phyloP scores from a whole-genome alignment of 306 rosid genomes.

The Pyrus pyrifolia region DNA sequence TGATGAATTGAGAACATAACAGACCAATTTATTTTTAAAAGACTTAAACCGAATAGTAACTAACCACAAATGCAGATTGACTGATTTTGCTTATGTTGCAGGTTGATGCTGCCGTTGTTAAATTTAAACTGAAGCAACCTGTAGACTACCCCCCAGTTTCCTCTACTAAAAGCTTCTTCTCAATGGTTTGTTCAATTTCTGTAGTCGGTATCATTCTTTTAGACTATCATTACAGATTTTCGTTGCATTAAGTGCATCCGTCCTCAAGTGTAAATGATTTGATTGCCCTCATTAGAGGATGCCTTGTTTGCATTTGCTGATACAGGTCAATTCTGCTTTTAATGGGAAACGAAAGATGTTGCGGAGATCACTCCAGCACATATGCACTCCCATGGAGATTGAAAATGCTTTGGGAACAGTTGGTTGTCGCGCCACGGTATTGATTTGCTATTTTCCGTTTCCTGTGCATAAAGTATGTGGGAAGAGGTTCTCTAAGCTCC shows the following conservation, averaged over 20 bases:
- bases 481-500: neutral
- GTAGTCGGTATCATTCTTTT: neutral
- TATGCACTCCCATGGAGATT: slow-evolving; percentile 54
- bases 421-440: slow-evolving; percentile 58
- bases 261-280: neutral
- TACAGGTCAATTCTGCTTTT: slow-evolving; percentile 79
- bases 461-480: neutral
- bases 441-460: neutral
- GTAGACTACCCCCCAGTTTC: slow-evolving; percentile 59
- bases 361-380: slow-evolving; percentile 79
- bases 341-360: slow-evolving; percentile 90
- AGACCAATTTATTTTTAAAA: neutral
- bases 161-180: slow-evolving; percentile 80
- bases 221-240: neutral
- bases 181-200: slow-evolving; percentile 47
- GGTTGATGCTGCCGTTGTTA: slow-evolving; percentile 93
- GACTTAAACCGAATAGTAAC: neutral
- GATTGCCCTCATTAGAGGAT: neutral
- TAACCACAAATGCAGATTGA: neutral
- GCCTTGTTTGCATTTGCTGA: slow-evolving; percentile 1
- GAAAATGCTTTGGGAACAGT: slow-evolving; percentile 65
- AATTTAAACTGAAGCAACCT: slow-evolving; percentile 70
- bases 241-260: neutral
- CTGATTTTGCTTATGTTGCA: slow-evolving; percentile 26
- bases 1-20: neutral